These are phyloP conservation scores for Cryptococcus sp. DNA, from an alignment of 1,284 basidiomycete genomes.

Conservation along the genomic window DNA sequence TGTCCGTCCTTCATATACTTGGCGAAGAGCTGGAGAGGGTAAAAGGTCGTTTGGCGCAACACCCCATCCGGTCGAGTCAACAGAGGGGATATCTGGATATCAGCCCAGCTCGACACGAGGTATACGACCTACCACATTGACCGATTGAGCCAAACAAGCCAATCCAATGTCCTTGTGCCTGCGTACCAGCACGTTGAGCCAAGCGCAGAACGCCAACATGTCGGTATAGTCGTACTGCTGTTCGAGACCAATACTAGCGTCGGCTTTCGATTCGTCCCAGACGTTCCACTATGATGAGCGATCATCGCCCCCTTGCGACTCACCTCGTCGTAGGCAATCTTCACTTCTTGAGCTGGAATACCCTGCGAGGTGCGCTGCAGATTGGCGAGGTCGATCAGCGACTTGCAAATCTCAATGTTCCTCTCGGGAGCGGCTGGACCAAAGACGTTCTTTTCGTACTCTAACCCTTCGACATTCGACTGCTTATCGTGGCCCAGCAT, in stretches of 20 bases:
- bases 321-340: slow-evolving; percentile 52
- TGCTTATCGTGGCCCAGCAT: not conserved
- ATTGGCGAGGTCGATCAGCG: slow-evolving; percentile 48
- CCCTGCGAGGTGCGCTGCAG: slow-evolving; percentile 24
- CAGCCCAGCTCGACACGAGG: not conserved
- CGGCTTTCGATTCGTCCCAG: slow-evolving; percentile 46
- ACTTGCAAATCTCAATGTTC: slow-evolving; percentile 45
- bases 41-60: slow-evolving; percentile 33
- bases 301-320: not conserved
- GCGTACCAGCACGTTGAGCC: slow-evolving; percentile 61
- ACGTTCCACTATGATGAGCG: slow-evolving; percentile 20
- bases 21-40: slow-evolving; percentile 31
- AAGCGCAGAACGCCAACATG: slow-evolving; percentile 56
- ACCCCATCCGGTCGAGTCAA: slow-evolving; percentile 32
- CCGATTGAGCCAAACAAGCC: slow-evolving; percentile 60
- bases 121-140: slow-evolving; percentile 33
- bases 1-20: slow-evolving; percentile 37
- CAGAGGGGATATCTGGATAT: slow-evolving; percentile 33
- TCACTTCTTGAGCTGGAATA: slow-evolving; percentile 29
- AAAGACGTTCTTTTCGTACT: slow-evolving; percentile 50
- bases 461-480: not conserved
- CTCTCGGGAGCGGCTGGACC: slow-evolving; percentile 47
- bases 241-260: slow-evolving; percentile 51
- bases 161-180: slow-evolving; percentile 59
- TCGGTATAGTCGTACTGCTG: slow-evolving; percentile 59